These are phyloP conservation scores for Pugionium cornutum DNA, from an alignment of 345 rosid genomes.

Conservation along the genomic window DNA sequence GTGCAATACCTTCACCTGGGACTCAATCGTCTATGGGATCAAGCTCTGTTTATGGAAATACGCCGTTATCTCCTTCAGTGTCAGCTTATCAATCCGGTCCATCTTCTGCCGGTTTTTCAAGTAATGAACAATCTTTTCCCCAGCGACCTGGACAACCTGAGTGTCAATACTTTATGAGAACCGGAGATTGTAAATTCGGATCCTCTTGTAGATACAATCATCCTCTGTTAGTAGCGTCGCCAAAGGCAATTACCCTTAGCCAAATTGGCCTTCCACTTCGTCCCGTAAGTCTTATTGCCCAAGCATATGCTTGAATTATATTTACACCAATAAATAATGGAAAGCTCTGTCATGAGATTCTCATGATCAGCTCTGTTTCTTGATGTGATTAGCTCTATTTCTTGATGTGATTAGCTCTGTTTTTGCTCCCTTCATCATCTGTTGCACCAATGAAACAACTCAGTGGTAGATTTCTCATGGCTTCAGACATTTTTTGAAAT, in stretches of 20 bases:
- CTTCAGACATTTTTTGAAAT: background rate
- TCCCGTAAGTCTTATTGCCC: slow-evolving; percentile 55
- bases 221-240: slow-evolving; percentile 57
- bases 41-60: slow-evolving; percentile 59
- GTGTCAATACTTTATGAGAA: slow-evolving; percentile 83
- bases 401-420: slow-evolving; percentile 29
- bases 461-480: background rate
- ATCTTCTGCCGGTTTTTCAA: slow-evolving; percentile 53
- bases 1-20: slow-evolving; percentile 58
- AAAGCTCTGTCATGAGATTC: slow-evolving; percentile 1
- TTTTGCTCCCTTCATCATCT: background rate
- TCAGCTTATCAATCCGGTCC: slow-evolving; percentile 56
- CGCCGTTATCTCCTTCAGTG: slow-evolving; percentile 64
- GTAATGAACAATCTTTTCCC: slow-evolving; percentile 69
- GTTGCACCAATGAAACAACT: background rate
- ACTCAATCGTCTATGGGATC: slow-evolving; percentile 58
- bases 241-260: slow-evolving; percentile 54
- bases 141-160: slow-evolving; percentile 87
- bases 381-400: slow-evolving; percentile 23
- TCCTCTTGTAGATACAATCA: slow-evolving; percentile 91
- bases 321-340: background rate
- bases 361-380: slow-evolving; percentile 26
- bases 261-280: slow-evolving; percentile 81
- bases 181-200: slow-evolving; percentile 86
- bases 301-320: background rate